Base-by-base conservation (phyloP, 164 flowering plant genomes). In the Platanus orientalis region DNA sequence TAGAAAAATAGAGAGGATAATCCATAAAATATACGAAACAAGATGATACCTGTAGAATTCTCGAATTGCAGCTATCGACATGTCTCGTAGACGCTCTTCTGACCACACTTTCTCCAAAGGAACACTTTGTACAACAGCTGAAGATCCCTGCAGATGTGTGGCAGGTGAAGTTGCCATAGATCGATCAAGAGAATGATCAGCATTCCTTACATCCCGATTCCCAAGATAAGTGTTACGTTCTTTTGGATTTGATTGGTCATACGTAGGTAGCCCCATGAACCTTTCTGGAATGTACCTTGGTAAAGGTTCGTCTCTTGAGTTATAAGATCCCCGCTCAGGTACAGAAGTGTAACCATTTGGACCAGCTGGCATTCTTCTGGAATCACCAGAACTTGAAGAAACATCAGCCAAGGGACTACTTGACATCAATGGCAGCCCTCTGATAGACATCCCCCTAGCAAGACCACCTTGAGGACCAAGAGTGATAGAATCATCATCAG, bases 391-490 rank as follows among this genome's bases (percentile, higher is more conserved):
- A 44, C 71, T 60, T 24, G 76, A 54, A 39, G 80, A 67, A 44
- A 68, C 54, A 52, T 86, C 89, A 62, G 74, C 32, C 26, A 65
- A 54, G n/a, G 79, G 66, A 64, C 62, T 61, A 56, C 71, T 63
- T 7, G 80, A 54, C 62, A 79, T 65, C 40, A 79, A 24, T 36
- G 81, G 79, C 20, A 81, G 83, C 13, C 92, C 97, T 75, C 92
- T 76, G 47, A 70, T 76, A 34, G 92, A 87, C 94, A 89, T 91
- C 40, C 92, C 95, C 79, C 88, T 77, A 21, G 84, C 96, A 68
- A 95, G 91, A 57, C 99, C 97, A 69, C 99, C 99, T 74, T 91
- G 97, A 12, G 99, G 96, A 7, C 90, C 96, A 72, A 95, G 85
- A 34, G 94, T 84, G 20, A 92, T 86, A 28, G 92, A 66, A 57